A percentile compares a stretch with the other conserved stretches of the same genome.
Evolutionary conservation across 805 yeast genomes (phyloP).

Genomic region (Sugiyamaella floridensis): DNA sequence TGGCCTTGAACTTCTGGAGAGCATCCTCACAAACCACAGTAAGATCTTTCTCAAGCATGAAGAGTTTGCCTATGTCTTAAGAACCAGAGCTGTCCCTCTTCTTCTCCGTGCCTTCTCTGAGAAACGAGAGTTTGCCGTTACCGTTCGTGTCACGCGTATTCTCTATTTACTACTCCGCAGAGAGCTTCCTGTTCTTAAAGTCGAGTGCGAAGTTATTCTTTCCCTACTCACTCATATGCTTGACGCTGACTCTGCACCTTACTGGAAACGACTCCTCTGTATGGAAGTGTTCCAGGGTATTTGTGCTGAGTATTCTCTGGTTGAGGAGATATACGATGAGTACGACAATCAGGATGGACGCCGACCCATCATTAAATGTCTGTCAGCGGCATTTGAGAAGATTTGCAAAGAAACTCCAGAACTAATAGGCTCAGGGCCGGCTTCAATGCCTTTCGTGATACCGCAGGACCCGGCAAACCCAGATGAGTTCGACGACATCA

Average conservation of each 20-base stretch:
- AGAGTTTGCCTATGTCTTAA: conserved; percentile 60
- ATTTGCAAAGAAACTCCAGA: conserved; percentile 33
- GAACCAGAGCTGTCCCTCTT: conserved; percentile 69
- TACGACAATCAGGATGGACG: conserved; percentile 56
- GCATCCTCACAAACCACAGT: conserved; percentile 59
- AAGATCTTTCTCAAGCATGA: conserved; percentile 46
- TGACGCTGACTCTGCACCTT: conserved; percentile 48
- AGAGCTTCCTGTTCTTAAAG: conserved; percentile 53
- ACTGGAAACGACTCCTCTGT: conserved; percentile 70
- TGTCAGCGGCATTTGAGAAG: conserved; percentile 39
- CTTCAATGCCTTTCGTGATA: conserved; percentile 11
- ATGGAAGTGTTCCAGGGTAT: conserved; percentile 64
- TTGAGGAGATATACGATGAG: conserved; percentile 47
- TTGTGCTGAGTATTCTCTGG: conserved; percentile 47
- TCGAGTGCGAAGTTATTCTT: conserved; percentile 77
- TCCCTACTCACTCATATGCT: conserved; percentile 68
- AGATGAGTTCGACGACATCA: conserved; percentile 1
- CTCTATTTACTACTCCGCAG: conserved; percentile 55
- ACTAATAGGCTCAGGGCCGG: conserved; percentile 26
- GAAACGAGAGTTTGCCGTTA: conserved; percentile 55
- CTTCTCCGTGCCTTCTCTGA: conserved; percentile 59
- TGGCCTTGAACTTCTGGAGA: conserved; percentile 79
- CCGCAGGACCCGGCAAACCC: conserved; percentile 10
- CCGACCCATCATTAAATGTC: conserved; percentile 53
- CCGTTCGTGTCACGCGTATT: conserved; percentile 70